These are phyloP conservation scores for Helminthosporium solani DNA, from an alignment of 2,329 filamentous ascomycete species.

Conservation along the genomic window DNA sequence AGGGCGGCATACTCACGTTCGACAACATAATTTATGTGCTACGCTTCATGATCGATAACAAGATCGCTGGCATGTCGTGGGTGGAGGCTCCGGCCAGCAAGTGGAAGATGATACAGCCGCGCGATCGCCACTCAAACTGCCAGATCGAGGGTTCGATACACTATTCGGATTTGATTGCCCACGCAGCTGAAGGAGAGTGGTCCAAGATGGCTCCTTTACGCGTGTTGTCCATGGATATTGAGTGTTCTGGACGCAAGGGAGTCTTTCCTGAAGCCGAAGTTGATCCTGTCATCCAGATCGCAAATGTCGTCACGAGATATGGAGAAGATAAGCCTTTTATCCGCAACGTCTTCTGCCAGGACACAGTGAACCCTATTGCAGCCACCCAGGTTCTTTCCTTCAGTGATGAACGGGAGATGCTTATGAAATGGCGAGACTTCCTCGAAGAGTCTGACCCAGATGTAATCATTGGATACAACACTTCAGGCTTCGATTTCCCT, in stretches of 20 bases:
- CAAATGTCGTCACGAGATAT: slow-evolving; percentile 90
- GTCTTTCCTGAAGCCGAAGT: slow-evolving; percentile 91
- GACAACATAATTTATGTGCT: slow-evolving; percentile 95
- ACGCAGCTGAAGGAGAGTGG: slow-evolving; percentile 90
- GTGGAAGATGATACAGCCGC: slow-evolving; percentile 68
- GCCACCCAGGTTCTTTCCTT: slow-evolving; percentile 91
- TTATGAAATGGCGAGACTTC: slow-evolving; percentile 90
- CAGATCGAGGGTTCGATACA: slow-evolving; percentile 90
- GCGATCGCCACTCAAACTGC: slow-evolving; percentile 81
- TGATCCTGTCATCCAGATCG: slow-evolving; percentile 97
- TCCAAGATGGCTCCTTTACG: slow-evolving; percentile 95
- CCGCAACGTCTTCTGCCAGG: slow-evolving; percentile 92
- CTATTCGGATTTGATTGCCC: slow-evolving; percentile 80
- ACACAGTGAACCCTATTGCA: slow-evolving; percentile 89
- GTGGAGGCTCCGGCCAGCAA: slow-evolving; percentile 76
- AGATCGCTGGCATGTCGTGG: slow-evolving; percentile 97
- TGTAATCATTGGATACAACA: slow-evolving; percentile 98
- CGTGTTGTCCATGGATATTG: slow-evolving; percentile 95
- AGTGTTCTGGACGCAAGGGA: slow-evolving; percentile 95
- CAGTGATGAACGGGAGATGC: slow-evolving; percentile 79
- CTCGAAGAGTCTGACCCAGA: slow-evolving; percentile 88
- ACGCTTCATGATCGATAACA: slow-evolving; percentile 96
- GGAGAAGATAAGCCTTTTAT: slow-evolving; percentile 96
- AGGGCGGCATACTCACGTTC: slow-evolving; percentile 79
- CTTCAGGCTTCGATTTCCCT: slow-evolving; percentile 96